Evolutionary conservation across 139 green algal species (phyloP), one percentile per base, ranked within the genome.

Genomic region (Micractinium sp.): DNA sequence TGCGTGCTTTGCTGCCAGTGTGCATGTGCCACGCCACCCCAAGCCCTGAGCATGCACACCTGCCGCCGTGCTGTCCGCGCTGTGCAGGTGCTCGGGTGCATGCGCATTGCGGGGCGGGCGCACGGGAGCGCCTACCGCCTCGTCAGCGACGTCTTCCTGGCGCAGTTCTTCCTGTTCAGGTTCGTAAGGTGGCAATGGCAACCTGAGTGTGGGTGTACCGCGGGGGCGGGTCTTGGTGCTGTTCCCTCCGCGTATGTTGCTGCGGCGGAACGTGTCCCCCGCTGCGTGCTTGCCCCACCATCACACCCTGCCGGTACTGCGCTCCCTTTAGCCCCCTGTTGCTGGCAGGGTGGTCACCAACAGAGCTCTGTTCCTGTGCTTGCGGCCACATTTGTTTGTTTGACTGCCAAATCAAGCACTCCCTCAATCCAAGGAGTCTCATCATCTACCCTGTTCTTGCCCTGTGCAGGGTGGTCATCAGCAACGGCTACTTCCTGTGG

Each of bases 81-180:
- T 23, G 19, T 38, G 25, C 85, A 84, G 85, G 29, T 87, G 74
- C 82, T 93, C 75, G 91, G 91, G 53, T 93, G 91, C 91, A 80
- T 93, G 75, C 85, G 85, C 14, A 35, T 91, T 18, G 85, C 87
- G 18, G 66, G 88, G 73, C 25, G 25, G 35, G 47, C 75, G 56
- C 27, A 56, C 13, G 85, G 56, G 15, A 22, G 1, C 27, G 63
- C 38, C 56, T 93, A 90, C 67, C 71, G 12, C 22, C 1, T 83
- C 0, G 60, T 91, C 36, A 90, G 88, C 78, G n/a, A 87, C 36
- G 56, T 75, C 7, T 91, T 93, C 71, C 39, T 85, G 33, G 81
- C 66, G 20, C 85, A 91, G 82, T 93, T 92, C 78, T 92, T 91
- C 63, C 35, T 93, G 18, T 93, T 86, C 86, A 82, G 78, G 76